Conservation (phyloP, 2,329 filamentous ascomycete species). For the Cladosporium sp. region DNA sequence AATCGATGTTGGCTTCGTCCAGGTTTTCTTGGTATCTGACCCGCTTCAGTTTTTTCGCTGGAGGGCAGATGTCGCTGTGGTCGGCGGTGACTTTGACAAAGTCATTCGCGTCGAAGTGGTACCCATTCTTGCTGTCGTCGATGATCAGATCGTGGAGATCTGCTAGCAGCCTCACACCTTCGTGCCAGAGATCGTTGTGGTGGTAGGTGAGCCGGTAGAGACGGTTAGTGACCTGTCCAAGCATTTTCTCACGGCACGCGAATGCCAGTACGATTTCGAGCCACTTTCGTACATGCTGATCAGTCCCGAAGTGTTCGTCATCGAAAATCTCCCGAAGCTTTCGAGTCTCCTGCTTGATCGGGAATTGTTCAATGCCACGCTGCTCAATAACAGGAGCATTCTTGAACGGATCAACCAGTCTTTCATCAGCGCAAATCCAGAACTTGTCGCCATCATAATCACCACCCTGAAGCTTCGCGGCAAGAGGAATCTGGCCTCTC, state of each 20-base stretch:
- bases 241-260: slow-evolving; percentile 46
- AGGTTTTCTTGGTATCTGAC: slow-evolving; percentile 27
- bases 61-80: slow-evolving; percentile 38
- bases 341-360: slow-evolving; percentile 47
- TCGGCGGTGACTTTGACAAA: slow-evolving; percentile 50
- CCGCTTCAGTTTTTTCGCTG: slow-evolving; percentile 42
- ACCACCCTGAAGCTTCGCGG: slow-evolving; percentile 69
- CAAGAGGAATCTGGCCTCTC: slow-evolving; percentile 59
- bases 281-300: slow-evolving; percentile 41
- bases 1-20: no score
- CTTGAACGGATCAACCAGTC: slow-evolving; percentile 61
- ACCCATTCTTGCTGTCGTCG: slow-evolving; percentile 44
- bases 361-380: slow-evolving; percentile 46
- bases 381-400: slow-evolving; percentile 50
- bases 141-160: slow-evolving; percentile 45
- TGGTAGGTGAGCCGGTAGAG: slow-evolving; percentile 61
- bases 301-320: slow-evolving; percentile 9
- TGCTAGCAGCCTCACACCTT: slow-evolving; percentile 21
- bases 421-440: slow-evolving; percentile 71
- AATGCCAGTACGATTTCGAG: slow-evolving; percentile 55
- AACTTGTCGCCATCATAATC: slow-evolving; percentile 76
- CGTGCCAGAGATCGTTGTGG: slow-evolving; percentile 25
- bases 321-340: slow-evolving; percentile 45
- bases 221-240: slow-evolving; percentile 62
- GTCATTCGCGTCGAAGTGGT: slow-evolving; percentile 43